Evolutionary conservation across 2,329 filamentous ascomycete genomes (phyloP).

Genomic region (Penicillium sp.): DNA sequence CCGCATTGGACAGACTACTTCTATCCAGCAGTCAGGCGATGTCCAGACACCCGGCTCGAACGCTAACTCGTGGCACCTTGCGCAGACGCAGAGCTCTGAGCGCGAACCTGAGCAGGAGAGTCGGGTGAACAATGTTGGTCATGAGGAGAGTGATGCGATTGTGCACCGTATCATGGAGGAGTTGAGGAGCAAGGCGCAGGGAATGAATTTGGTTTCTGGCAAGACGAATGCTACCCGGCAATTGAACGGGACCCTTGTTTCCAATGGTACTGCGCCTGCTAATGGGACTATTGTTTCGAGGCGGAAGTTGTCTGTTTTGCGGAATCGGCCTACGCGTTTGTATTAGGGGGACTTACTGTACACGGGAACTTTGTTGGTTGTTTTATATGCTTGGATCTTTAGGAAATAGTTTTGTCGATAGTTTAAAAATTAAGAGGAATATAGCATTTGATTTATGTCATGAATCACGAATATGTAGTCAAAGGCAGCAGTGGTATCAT

Average conservation of each 20-base stretch:
- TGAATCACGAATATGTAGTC: background rate
- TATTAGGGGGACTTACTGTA: background rate
- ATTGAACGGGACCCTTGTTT: conserved; percentile 6
- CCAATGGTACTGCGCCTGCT: conserved; percentile 14
- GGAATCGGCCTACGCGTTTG: conserved; percentile 11
- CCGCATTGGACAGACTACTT: conserved; percentile 10
- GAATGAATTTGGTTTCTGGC: conserved; percentile 12
- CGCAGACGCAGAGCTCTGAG: conserved; percentile 10
- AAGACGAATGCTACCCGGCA: conserved; percentile 15
- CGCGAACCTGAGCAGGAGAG: conserved; percentile 17
- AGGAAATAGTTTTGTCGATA: background rate
- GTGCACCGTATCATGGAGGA: conserved; percentile 19
- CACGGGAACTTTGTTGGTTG: background rate
- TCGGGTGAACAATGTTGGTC: conserved; percentile 20
- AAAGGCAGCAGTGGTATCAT: background rate
- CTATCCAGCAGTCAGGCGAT: conserved; percentile 7
- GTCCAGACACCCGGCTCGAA: conserved; percentile 23
- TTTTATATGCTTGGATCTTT: background rate
- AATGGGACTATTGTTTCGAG: conserved; percentile 18
- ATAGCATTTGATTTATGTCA: background rate
- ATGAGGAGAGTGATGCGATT: conserved; percentile 16
- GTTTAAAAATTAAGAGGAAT: background rate
- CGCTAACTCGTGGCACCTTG: conserved; percentile 16
- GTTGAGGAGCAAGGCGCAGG: conserved; percentile 11
- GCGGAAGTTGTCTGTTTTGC: conserved; percentile 23